Evolutionary conservation across 768 basidiomycete species (phyloP).

Genomic region (Phanerodontia chrysosporium): DNA sequence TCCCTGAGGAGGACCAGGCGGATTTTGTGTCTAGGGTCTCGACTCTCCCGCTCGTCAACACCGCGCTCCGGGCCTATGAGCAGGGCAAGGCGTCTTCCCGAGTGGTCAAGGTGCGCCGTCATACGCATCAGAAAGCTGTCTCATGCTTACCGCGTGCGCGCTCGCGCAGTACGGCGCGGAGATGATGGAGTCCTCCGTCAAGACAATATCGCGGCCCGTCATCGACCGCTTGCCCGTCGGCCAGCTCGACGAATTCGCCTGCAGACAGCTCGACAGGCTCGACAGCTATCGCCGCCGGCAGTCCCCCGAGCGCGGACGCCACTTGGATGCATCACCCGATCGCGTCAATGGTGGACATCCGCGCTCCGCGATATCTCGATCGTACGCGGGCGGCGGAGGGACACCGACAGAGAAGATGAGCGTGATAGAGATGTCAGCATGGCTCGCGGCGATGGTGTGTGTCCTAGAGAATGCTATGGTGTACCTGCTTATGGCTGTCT

Average conservation of each 20-base stretch:
- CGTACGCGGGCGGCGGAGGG: slow-evolving; percentile 2
- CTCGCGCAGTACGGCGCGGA: slow-evolving; percentile 73
- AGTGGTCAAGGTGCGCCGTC: slow-evolving; percentile 68
- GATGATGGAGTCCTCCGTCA: slow-evolving; percentile 82
- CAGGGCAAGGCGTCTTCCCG: slow-evolving; percentile 79
- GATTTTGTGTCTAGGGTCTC: slow-evolving; percentile 58
- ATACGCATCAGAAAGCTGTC: background rate
- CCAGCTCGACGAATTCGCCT: slow-evolving; percentile 84
- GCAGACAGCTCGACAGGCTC: slow-evolving; percentile 72
- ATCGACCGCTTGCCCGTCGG: slow-evolving; percentile 74
- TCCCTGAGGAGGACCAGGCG: slow-evolving; percentile 22
- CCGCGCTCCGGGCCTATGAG: slow-evolving; percentile 72
- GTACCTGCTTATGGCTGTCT: background rate
- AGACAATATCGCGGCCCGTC: slow-evolving; percentile 76
- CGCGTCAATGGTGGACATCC: slow-evolving; percentile 8
- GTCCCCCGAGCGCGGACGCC: slow-evolving; percentile 10
- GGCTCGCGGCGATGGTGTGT: slow-evolving; percentile 12
- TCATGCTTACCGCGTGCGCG: background rate
- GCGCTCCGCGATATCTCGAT: slow-evolving; percentile 12
- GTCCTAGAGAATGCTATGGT: background rate
- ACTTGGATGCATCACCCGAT: background rate
- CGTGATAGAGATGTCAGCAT: slow-evolving; percentile 13
- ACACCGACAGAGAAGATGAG: background rate
- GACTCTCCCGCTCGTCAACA: slow-evolving; percentile 66
- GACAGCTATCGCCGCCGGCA: slow-evolving; percentile 21